These are phyloP conservation scores for Dalbergia oliveri DNA, from an alignment of 306 rosid species.

Conservation along the genomic window DNA sequence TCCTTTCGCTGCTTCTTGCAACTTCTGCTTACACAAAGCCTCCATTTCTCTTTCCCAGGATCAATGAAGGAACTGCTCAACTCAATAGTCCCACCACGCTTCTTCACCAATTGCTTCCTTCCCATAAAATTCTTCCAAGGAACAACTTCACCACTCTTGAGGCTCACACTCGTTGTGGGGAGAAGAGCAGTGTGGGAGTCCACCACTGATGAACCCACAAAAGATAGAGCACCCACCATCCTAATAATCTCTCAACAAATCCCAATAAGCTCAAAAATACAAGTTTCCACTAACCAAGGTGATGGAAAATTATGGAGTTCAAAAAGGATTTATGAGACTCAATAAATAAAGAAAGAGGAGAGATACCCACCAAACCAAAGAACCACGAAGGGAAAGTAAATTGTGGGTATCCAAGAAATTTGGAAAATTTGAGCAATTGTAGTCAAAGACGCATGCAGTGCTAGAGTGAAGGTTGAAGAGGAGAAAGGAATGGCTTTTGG, in stretches of 20 bases:
- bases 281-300: background rate
- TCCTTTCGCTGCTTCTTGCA: constrained; percentile 64
- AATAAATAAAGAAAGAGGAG: constrained; percentile 23
- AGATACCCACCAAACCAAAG: constrained; percentile 35
- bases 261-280: constrained; percentile 17
- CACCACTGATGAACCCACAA: background rate
- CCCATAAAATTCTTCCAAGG: constrained; percentile 43
- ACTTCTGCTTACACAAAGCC: constrained; percentile 55
- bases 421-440: constrained; percentile 14
- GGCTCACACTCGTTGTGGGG: constrained; percentile 46
- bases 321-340: background rate
- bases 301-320: constrained; percentile 22
- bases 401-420: constrained; percentile 49
- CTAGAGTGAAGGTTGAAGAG: background rate
- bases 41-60: constrained; percentile 54
- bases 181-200: constrained; percentile 34
- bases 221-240: constrained; percentile 63
- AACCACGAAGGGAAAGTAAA: constrained; percentile 26
- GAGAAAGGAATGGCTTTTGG: constrained; percentile 18
- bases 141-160: constrained; percentile 58
- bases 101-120: constrained; percentile 38
- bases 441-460: constrained; percentile 45
- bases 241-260: constrained; percentile 29
- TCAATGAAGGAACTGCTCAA: constrained; percentile 68
- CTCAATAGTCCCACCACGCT: constrained; percentile 41